Evolutionary conservation across 2,329 filamentous ascomycete species (phyloP), one percentile per base, ranked within the genome.

Genomic region (Colletotrichum incanum): DNA sequence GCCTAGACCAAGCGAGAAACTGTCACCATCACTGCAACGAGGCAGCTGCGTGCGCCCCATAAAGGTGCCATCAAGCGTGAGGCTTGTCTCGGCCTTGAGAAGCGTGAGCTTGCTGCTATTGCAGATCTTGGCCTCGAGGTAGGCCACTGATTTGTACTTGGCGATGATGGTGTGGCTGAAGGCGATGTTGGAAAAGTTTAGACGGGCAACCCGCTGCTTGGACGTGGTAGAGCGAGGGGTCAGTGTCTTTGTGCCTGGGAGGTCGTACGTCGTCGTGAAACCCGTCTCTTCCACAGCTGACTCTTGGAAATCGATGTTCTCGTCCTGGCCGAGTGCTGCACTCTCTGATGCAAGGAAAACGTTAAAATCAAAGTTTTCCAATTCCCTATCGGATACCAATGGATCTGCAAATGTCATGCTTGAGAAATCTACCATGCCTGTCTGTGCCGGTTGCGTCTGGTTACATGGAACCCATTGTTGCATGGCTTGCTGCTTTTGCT

Each of bases 61-160:
- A 79, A 92, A 92, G 11, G 85, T 85, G 3, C 89, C 88, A 76
- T 93, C 91, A n/a, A 92, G 85, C 0, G 88, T 91, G 9, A 92
- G 82, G 6, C 89, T 88, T 0, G 85, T 84, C 1, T 84, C 84
- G 5, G 90, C 90, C 61, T 83, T 82, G 26, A 91, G 85, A 8
- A 92, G 82, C 0, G 88, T 88, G 54, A 91, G 83, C 73, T 85
- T 86, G 76, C 86, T 89, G 20, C 79, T 82, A 78, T 92, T 92
- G 62, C 83, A 84, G 50, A 92, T 79, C 63, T 85, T 84, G 20
- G 89, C 89, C 72, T 88, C 87, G 64, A 92, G 85, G 81, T 90
- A 91, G 1, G 90, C 90, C 3, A 83, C 86, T 2, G 88, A 84
- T 69, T 88, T 87, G 75, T 90, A 87, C 80, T 92, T 92, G 66